Conservation (phyloP, 371 early-diverging fungal genomes). For the Amoeboaphelidium occidentale region DNA sequence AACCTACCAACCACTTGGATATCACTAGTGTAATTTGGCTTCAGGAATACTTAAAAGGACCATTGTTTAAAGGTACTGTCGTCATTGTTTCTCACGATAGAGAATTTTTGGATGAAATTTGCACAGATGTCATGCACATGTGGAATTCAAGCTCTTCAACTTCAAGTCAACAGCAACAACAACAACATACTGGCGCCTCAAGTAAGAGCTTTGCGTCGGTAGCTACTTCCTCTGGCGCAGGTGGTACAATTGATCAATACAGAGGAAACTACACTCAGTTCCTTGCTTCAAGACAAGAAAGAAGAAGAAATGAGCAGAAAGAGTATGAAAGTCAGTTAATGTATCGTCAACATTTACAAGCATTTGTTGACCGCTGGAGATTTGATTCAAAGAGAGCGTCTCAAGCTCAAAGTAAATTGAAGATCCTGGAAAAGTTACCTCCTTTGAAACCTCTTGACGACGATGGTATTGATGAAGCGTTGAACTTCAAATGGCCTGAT, state of each 20-base stretch:
- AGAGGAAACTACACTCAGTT: slow-evolving; percentile 82
- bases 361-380: slow-evolving; percentile 95
- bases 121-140: slow-evolving; percentile 23
- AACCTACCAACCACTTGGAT: slow-evolving; percentile 21
- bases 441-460: slow-evolving; percentile 28
- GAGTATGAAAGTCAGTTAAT: slow-evolving; percentile 81
- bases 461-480: slow-evolving; percentile 18
- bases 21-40: slow-evolving; percentile 8
- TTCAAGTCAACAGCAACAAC: too few relatives aligned
- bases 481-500: slow-evolving; percentile 25
- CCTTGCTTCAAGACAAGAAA: slow-evolving; percentile 64
- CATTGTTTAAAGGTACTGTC: slow-evolving; percentile 17
- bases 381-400: slow-evolving; percentile 87
- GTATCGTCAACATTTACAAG: slow-evolving; percentile 32
- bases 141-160: too few relatives aligned
- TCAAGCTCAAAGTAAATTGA: slow-evolving; percentile 93
- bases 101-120: slow-evolving; percentile 21
- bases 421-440: slow-evolving; percentile 90
- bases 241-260: slow-evolving; percentile 63
- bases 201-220: too few relatives aligned
- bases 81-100: slow-evolving; percentile 31
- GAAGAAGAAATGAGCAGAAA: slow-evolving; percentile 55
- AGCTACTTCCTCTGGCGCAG: too few relatives aligned
- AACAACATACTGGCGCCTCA: too few relatives aligned
- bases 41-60: slow-evolving; percentile 6